Conservation (phyloP, 106 monocot genomes). For the Vanilla planifolia region DNA sequence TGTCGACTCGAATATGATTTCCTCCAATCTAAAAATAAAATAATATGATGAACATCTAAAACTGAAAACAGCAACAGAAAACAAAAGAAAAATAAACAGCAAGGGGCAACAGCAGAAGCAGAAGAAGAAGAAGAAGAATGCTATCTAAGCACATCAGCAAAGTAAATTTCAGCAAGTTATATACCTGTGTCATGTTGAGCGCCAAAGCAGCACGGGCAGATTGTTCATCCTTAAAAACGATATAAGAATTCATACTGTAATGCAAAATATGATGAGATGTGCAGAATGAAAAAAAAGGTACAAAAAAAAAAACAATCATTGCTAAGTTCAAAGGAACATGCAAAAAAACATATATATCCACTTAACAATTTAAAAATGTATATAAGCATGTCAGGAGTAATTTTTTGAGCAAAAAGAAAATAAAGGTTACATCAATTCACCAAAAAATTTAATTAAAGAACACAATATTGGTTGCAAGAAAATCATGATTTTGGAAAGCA, state of each 20-base stretch:
- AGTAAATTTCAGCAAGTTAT: neutral
- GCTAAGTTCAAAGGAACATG: no score
- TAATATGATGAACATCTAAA: neutral
- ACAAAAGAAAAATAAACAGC: conserved; percentile 5
- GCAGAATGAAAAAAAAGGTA: neutral
- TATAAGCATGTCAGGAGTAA: no score
- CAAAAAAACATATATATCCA: no score
- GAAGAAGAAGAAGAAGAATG: no score
- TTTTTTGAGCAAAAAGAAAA: no score
- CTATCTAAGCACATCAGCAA: neutral
- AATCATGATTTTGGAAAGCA: no score
- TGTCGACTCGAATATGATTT: conserved; percentile 93
- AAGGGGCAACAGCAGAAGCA: neutral
- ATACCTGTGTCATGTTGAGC: conserved; percentile 76
- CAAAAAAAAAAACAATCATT: no score
- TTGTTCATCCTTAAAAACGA: conserved; percentile 90
- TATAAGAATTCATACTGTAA: conserved; percentile 85
- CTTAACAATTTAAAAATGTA: no score
- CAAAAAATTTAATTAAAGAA: no score
- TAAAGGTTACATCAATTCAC: no score
- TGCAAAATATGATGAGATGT: conserved; percentile 3
- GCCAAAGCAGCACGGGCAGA: conserved; percentile 60
- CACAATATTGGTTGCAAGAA: no score
- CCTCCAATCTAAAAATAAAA: conserved; percentile 52
- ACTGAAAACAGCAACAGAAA: no score